These are phyloP conservation scores for Penicillium coprophilum DNA, from an alignment of 495 filamentous ascomycete species.

Conservation along the genomic window DNA sequence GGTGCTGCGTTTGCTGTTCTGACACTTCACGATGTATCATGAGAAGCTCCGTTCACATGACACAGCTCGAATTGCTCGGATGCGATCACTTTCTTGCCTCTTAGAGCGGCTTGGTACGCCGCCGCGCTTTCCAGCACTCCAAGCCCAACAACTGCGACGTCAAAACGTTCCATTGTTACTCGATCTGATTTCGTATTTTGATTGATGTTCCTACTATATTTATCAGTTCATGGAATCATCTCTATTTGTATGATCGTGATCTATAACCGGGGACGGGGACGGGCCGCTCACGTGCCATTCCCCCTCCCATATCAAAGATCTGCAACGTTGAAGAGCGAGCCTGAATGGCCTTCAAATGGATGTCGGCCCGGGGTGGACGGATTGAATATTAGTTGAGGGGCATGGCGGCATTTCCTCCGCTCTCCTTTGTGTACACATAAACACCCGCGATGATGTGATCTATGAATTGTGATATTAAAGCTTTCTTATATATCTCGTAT, in stretches of 20 bases:
- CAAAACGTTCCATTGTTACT: conserved; percentile 17
- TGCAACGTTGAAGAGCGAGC: neutral
- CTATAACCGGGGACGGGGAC: neutral
- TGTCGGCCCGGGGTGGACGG: neutral
- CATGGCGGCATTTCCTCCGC: neutral
- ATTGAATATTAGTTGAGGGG: neutral
- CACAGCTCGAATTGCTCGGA: conserved; percentile 22
- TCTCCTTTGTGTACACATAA: neutral
- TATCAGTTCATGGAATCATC: neutral
- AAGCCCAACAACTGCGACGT: conserved; percentile 20
- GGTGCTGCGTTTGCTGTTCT: conserved; percentile 15
- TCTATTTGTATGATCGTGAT: neutral
- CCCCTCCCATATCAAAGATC: neutral
- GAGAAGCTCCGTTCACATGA: conserved; percentile 21
- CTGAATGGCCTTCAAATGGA: no score
- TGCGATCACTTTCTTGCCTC: conserved; percentile 17
- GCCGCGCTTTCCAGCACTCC: conserved; percentile 22
- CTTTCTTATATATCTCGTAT: neutral
- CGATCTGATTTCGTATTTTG: neutral
- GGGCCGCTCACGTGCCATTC: conserved; percentile 7
- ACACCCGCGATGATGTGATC: neutral
- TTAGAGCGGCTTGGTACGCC: conserved; percentile 16
- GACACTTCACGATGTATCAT: conserved; percentile 21
- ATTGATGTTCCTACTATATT: neutral
- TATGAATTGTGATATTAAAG: neutral